Conservation (phyloP, 148 eudicot species). For the Amaranthus hypochondriacus region DNA sequence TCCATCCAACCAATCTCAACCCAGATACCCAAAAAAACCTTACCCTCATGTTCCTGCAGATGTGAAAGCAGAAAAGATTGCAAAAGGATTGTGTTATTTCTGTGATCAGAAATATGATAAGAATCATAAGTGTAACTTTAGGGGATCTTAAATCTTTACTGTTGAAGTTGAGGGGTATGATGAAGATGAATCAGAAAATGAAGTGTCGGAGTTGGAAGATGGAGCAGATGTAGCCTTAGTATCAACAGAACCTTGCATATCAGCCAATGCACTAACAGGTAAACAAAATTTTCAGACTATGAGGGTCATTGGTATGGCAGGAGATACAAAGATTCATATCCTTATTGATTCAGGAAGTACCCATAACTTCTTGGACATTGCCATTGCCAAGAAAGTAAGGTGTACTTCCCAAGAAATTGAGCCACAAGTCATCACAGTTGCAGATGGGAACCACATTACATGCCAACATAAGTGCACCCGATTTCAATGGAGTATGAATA, state of each 20-base stretch:
- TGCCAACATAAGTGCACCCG: not conserved
- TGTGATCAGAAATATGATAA: not conserved
- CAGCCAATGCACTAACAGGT: not conserved
- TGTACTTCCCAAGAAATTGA: too few relatives aligned
- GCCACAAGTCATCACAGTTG: too few relatives aligned
- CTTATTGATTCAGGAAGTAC: too few relatives aligned
- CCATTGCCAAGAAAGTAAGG: too few relatives aligned
- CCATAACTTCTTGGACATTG: too few relatives aligned
- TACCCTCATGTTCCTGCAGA: not conserved
- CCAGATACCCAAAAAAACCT: not conserved
- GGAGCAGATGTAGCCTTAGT: not conserved
- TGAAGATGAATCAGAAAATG: not conserved
- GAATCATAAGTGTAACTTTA: not conserved
- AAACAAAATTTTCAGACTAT: not conserved
- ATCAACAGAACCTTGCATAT: not conserved
- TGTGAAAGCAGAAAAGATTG: too few relatives aligned
- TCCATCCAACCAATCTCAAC: not conserved
- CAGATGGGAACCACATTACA: too few relatives aligned
- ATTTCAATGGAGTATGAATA: not conserved
- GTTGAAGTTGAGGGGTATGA: not conserved
- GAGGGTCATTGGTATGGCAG: not conserved
- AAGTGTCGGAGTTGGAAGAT: too few relatives aligned
- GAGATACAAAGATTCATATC: not conserved
- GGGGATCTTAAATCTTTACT: not conserved
- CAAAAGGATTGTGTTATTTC: not conserved